phyloP scores from a whole-genome alignment of 176 grass and related monocot genomes.

The Saccharum spontaneum region DNA sequence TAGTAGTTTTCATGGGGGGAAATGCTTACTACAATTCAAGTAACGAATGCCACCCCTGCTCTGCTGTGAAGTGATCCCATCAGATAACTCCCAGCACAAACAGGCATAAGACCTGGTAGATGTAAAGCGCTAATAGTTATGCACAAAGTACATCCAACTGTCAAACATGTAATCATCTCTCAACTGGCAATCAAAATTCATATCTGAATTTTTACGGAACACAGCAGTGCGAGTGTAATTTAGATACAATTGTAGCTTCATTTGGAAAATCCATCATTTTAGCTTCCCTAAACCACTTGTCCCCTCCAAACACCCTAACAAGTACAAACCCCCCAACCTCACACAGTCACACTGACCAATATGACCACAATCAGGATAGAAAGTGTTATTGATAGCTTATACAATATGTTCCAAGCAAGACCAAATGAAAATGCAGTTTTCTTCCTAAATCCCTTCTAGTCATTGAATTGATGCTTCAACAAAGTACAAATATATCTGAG shows the following conservation, averaged over 20 bases:
- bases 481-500: background rate
- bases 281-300: background rate
- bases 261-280: background rate
- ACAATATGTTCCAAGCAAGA: background rate
- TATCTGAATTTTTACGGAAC: background rate
- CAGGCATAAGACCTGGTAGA: constrained; percentile 49
- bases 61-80: constrained; percentile 38
- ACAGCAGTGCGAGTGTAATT: background rate
- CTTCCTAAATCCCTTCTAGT: background rate
- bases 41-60: constrained; percentile 51
- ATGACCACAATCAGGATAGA: constrained; percentile 4
- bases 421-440: background rate
- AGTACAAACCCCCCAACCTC: background rate
- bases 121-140: background rate
- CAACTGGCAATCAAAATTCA: background rate
- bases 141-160: background rate
- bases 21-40: constrained; percentile 50
- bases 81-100: constrained; percentile 38
- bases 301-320: background rate
- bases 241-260: background rate
- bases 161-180: background rate
- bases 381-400: background rate
- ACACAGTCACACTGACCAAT: background rate
- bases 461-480: background rate
- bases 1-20: background rate